Evolutionary conservation across 148 eudicot genomes (phyloP), one percentile per base, ranked within the genome.

Genomic region (Dianthus caryophyllus): DNA sequence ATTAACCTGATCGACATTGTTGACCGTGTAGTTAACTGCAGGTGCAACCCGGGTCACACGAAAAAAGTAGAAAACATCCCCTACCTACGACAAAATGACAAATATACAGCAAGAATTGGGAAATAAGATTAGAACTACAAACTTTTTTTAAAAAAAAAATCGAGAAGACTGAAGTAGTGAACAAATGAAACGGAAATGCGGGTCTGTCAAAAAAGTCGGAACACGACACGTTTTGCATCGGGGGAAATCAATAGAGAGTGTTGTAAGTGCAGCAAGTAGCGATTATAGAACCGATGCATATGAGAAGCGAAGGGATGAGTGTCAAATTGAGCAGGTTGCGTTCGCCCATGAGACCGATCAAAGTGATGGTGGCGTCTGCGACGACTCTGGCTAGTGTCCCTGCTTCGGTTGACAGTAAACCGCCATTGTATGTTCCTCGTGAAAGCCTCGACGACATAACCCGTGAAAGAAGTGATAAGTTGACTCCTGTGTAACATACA

Each of bases 371-470:
- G 21, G 60, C 91, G 72, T 93, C 98, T 33, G 98, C 94, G 66
- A 89, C 79, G 51, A 93, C 98, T 68, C 98, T 84, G 2, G 98
- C 98, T 27, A 93, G 60, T 6, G 98, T 93, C 63, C 98, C 98
- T 2, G 98, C 98, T 84, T 93, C 98, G 0, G 98, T 93, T 16
- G 98, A 93, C 46, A 93, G 78, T 29, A 93, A 68, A 24, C 98
- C 98, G 3, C 98, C 96, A 31, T 93, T 93, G 80, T 85, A 93
- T 15, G 98, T 93, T 64, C 98, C 98, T 39, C 98, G 88, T 44
- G 96, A 85, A 60, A 93, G 91, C 77, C 98, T 78, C 0, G 94
- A 93, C 61, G 98, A 89, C 98, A 93, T 93, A 18, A 93, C 98
- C 46, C 96, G 88, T n/a, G 98, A 93, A 29, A 93, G 89, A 61